These are phyloP conservation scores for Leccinum sublutescens DNA, from an alignment of 768 basidiomycete species.

Conservation along the genomic window DNA sequence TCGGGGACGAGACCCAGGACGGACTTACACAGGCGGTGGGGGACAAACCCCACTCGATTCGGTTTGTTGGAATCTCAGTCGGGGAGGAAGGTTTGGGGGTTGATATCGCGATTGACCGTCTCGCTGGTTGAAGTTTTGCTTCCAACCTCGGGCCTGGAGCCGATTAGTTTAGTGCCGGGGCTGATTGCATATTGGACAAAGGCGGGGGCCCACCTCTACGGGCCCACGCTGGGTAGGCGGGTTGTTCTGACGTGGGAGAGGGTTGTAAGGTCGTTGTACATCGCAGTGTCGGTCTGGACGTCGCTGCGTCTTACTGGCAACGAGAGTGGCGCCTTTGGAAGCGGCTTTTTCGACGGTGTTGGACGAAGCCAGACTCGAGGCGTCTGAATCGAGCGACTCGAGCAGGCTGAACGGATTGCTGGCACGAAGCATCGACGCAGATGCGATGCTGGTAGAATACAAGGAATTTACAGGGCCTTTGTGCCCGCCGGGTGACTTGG, in stretches of 20 bases:
- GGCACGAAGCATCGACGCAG: background rate
- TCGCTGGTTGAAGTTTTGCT: background rate
- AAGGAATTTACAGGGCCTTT: background rate
- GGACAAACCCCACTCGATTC: background rate
- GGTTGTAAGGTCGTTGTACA: background rate
- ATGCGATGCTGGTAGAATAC: background rate
- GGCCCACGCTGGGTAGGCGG: background rate
- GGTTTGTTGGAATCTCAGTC: background rate
- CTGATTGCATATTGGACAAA: background rate
- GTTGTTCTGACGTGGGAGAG: background rate
- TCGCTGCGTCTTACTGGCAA: background rate
- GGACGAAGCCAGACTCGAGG: background rate
- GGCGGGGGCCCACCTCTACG: slow-evolving; percentile 4
- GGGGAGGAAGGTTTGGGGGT: background rate
- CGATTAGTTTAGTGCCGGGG: background rate
- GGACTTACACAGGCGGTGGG: slow-evolving; percentile 10
- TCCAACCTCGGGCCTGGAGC: slow-evolving; percentile 3
- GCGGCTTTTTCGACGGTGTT: background rate
- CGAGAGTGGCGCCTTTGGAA: background rate
- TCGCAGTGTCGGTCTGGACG: background rate
- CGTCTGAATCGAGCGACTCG: background rate
- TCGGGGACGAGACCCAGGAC: background rate
- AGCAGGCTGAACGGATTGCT: slow-evolving; percentile 9
- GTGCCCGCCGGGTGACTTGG: background rate
- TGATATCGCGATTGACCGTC: background rate